Evolutionary conservation across 441 rosid species (phyloP).

Genomic region (Populus tomentosa): DNA sequence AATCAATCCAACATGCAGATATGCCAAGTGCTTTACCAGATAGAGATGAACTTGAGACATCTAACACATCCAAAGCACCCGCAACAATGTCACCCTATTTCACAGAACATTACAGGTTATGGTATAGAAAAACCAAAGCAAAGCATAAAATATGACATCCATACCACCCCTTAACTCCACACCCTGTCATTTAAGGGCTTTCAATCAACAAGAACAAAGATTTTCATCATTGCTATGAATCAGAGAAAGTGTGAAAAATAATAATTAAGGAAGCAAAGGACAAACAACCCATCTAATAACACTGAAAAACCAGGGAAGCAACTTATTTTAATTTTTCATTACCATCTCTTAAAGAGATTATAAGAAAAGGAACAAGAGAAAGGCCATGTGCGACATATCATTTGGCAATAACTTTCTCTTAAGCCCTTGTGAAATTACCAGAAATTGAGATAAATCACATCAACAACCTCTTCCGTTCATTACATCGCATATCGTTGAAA

Average conservation of each 20-base stretch:
- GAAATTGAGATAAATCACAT: neutral
- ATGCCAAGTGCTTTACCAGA: slow-evolving; percentile 25
- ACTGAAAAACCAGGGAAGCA: neutral
- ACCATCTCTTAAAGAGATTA: neutral
- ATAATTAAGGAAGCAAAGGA: neutral
- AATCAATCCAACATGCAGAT: slow-evolving; percentile 31
- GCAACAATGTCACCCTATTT: slow-evolving; percentile 39
- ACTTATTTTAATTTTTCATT: neutral
- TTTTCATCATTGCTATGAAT: neutral
- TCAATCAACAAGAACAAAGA: neutral
- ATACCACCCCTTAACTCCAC: neutral
- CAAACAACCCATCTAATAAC: neutral
- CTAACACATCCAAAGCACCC: slow-evolving; percentile 29
- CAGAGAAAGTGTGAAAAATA: neutral
- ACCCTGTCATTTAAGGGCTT: neutral
- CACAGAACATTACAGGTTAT: slow-evolving; percentile 22
- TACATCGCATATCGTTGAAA: neutral
- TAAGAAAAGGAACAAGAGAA: neutral
- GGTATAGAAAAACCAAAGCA: neutral
- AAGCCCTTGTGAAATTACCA: neutral
- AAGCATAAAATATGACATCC: neutral
- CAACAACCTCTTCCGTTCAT: neutral
- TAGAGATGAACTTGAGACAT: slow-evolving; percentile 27
- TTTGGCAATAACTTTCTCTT: neutral
- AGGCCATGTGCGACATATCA: neutral